Evolutionary conservation across 768 basidiomycete genomes (phyloP), one percentile per base, ranked within the genome.

Genomic region (Lactarius pseudohatsudake): DNA sequence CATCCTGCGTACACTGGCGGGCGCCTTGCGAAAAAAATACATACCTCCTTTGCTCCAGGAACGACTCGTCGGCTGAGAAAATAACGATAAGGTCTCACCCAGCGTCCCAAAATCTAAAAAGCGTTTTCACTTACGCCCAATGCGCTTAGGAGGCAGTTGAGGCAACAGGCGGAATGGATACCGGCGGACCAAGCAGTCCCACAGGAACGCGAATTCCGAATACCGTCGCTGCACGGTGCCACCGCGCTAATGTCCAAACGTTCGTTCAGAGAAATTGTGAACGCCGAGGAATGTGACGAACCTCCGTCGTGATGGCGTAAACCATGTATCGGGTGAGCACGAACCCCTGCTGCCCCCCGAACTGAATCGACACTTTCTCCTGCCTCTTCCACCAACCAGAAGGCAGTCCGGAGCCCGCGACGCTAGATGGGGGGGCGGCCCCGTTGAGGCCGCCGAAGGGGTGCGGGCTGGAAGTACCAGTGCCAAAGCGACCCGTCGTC

Each of bases 101-200:
- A 54, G 30, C 40, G 45, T 5, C 8, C 11, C 34, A 50, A 47
- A 47, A 38, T 4, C 18, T 45, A 20, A 26, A 40, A 56, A 38
- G 40, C 26, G 7, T 60, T 45, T 22, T 13, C 36, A 81, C 92
- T 80, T 72, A 94, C 93, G 87, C 76, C 92, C 92, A 68, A 98
- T 82, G 56, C 94, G 85, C 76, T 98, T 98, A 0, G 97, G 97
- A 18, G 97, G 97, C 36, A 98, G 78, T 3, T 85, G 79, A 20
- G 92, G 88, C 69, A 98, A 84, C 30, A 98, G 79, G 57, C 97
- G 87, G 84, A 98, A 98, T 1, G 97, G 96, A 79, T 98, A 98
- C 62, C 95, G 85, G 70, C 88, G 86, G 60, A 85, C 76, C 54
- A 99, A 81, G 69, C 87, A 89, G 69, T 98, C 95, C 86, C 92